Evolutionary conservation across 768 basidiomycete species (phyloP), one percentile per base, ranked within the genome.

Genomic region (Stropharia rugosoannulata): DNA sequence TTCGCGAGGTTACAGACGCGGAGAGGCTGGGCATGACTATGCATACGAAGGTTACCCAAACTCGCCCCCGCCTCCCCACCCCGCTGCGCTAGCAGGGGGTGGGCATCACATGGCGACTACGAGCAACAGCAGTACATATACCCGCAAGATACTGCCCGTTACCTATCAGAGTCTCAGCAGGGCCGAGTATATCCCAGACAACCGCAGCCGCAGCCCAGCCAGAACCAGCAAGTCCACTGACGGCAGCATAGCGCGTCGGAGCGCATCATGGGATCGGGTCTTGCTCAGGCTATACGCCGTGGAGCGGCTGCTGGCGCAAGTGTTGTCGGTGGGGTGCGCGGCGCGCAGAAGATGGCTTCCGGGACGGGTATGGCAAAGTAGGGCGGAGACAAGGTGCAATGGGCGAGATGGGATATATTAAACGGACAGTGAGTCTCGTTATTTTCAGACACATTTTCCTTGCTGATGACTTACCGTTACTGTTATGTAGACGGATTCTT

Each of bases 371-470:
- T 11, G 32, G 16, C 13, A 32, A 35, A 43, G 48, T 35, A 57
- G 44, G 59, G 55, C 48, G 54, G 39, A 43, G 78, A 81, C 54
- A 54, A 60, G 2, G 70, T 82, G 46, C 47, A 66, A 3, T 82
- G 78, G 76, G 75, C 81, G 9, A 60, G 67, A 27, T 83, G 79
- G 79, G 80, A 80, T 55, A 50, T 52, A 11, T 43, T 74, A 40
- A 59, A 62, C 42, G 61, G 59, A 27, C 58, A 53, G 62, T 60
- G 35, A 18, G 57, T 45, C 16, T 51, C 16, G 29, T 19, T 48
- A 38, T 27, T 11, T 22, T 22, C 22, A 4, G 22, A 11, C 42
- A 8, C 49, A 27, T 35, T 16, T 42, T 29, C 18, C 5, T 29
- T 39, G 5, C 22, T 41, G 2, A 10, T 37, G 4, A 10, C 22